Conservation (phyloP, 2,329 filamentous ascomycete genomes). For the Calonectria naviculata region DNA sequence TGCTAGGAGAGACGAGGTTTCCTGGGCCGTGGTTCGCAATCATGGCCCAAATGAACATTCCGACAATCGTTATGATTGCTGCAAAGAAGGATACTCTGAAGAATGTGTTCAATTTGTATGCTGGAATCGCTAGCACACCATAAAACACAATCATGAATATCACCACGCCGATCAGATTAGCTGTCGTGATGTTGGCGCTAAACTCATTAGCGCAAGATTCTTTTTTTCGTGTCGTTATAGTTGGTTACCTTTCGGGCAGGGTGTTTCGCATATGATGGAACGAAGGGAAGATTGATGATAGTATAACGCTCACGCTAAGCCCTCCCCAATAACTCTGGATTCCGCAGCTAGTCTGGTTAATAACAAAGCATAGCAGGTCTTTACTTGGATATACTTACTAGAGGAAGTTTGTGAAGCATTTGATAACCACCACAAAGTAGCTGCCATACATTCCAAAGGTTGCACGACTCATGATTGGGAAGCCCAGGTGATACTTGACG, state of each 20-base stretch:
- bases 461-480: not conserved
- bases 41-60: not conserved
- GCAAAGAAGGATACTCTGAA: not conserved
- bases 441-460: not conserved
- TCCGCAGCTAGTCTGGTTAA: not conserved
- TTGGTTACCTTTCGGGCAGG: not conserved
- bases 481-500: not conserved
- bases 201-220: not conserved
- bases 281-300: not conserved
- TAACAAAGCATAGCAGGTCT: not conserved
- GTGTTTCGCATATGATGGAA: not conserved
- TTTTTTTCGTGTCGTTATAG: not conserved
- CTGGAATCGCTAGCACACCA: not conserved
- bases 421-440: not conserved
- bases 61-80: not conserved
- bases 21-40: not conserved
- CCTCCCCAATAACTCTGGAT: not conserved
- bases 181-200: not conserved
- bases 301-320: not conserved
- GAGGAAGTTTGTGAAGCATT: not conserved
- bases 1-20: not conserved
- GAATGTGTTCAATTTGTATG: not conserved
- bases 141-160: constrained; percentile 1
- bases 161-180: not conserved
- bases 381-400: not conserved